These are phyloP conservation scores for Zymoseptoria pseudotritici DNA, from an alignment of 2,329 filamentous ascomycete species.

Conservation along the genomic window DNA sequence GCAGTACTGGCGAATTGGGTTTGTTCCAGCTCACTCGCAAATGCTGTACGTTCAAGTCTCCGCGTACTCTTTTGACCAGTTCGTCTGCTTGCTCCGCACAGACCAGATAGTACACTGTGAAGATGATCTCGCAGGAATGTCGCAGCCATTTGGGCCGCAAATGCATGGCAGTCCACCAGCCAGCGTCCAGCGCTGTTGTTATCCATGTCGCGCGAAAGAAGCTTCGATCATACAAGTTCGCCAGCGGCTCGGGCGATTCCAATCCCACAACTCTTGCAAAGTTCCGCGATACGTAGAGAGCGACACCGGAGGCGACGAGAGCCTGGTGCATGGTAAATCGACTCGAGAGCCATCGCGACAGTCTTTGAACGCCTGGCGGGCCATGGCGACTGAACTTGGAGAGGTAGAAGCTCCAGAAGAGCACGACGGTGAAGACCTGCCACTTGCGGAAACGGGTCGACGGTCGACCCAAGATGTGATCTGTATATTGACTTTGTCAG, in stretches of 20 bases:
- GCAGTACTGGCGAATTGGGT: slow-evolving; percentile 76
- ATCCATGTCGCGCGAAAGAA: slow-evolving; percentile 98
- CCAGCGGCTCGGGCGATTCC: slow-evolving; percentile 85
- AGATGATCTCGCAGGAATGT: slow-evolving; percentile 74
- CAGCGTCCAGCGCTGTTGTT: slow-evolving; percentile 86
- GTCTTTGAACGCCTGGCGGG: slow-evolving; percentile 60
- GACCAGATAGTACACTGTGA: slow-evolving; percentile 84
- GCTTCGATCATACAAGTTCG: slow-evolving; percentile 83
- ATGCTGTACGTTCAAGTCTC: slow-evolving; percentile 81
- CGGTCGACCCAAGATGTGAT: slow-evolving; percentile 19
- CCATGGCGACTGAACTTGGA: slow-evolving; percentile 80
- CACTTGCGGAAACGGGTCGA: slow-evolving; percentile 22
- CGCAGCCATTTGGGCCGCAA: slow-evolving; percentile 73
- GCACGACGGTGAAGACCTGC: slow-evolving; percentile 72
- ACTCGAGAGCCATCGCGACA: slow-evolving; percentile 65
- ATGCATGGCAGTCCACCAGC: slow-evolving; percentile 97
- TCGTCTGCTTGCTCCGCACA: slow-evolving; percentile 92
- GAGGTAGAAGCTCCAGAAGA: slow-evolving; percentile 85
- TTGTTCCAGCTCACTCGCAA: slow-evolving; percentile 94
- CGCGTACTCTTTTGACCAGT: slow-evolving; percentile 86
- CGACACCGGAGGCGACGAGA: slow-evolving; percentile 77
- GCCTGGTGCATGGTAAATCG: slow-evolving; percentile 84
- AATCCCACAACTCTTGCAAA: slow-evolving; percentile 88
- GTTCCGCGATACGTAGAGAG: slow-evolving; percentile 85
- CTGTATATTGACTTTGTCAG: not conserved